Percentiles rank a stretch among this genome's conserved stretches.
Conservation (phyloP, 805 yeast species). For the Debaryomyces tyrocola region DNA sequence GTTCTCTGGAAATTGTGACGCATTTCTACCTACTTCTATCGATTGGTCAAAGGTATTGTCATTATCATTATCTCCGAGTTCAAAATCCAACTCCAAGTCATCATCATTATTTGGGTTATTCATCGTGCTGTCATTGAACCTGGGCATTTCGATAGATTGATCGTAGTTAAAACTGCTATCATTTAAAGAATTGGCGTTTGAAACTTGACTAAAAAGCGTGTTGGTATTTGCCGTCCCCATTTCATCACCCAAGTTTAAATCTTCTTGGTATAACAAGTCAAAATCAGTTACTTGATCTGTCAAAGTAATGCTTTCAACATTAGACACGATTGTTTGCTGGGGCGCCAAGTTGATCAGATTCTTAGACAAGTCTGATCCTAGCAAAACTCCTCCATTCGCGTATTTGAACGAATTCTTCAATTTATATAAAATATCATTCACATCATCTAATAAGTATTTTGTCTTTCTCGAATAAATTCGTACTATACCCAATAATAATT, state of each 20-base stretch:
- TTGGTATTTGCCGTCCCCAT: slow-evolving; percentile 1
- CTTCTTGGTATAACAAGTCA: slow-evolving; percentile 70
- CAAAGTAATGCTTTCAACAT: slow-evolving; percentile 59
- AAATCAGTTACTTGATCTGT: slow-evolving; percentile 78
- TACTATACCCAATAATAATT: slow-evolving; percentile 81
- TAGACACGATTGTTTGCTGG: slow-evolving; percentile 59
- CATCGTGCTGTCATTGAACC: slow-evolving; percentile 35
- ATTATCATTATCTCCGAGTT: slow-evolving; percentile 22
- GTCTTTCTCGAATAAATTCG: slow-evolving; percentile 85
- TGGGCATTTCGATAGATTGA: slow-evolving; percentile 66
- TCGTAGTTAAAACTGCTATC: slow-evolving; percentile 39
- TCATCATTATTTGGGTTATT: slow-evolving; percentile 31
- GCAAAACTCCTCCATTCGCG: slow-evolving; percentile 30
- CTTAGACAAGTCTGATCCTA: slow-evolving; percentile 12
- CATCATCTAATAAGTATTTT: slow-evolving; percentile 79
- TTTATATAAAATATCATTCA: slow-evolving; percentile 69
- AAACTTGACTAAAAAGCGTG: slow-evolving; percentile 22
- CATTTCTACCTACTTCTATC: slow-evolving; percentile 56
- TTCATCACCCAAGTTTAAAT: slow-evolving; percentile 38
- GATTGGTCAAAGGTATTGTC: slow-evolving; percentile 40
- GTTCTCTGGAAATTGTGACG: slow-evolving; percentile 13
- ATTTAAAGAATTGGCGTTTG: slow-evolving; percentile 27
- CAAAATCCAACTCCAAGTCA: slow-evolving; percentile 57
- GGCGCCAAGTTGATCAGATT: slow-evolving; percentile 57
- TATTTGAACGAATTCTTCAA: slow-evolving; percentile 64